Evolutionary conservation across 2,329 filamentous ascomycete genomes (phyloP).

Genomic region (Daldinia sp.): DNA sequence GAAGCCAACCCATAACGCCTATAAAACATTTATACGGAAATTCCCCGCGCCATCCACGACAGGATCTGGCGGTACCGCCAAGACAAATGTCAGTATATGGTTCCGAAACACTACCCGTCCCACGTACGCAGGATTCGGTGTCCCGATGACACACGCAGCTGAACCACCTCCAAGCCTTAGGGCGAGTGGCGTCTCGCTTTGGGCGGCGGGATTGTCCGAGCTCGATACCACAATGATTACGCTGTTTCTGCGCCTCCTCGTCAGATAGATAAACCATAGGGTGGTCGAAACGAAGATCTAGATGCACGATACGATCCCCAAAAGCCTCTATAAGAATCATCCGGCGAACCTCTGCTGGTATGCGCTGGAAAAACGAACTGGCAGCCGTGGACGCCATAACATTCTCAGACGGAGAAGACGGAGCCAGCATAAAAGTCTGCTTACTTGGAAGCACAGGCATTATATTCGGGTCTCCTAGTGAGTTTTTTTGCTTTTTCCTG

Average conservation of each 20-base stretch:
- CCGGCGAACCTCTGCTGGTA: not conserved
- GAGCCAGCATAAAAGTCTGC: not conserved
- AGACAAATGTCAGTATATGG: not conserved
- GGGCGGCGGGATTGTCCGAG: not conserved
- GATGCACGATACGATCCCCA: not conserved
- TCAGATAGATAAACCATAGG: not conserved
- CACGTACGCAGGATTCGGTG: not conserved
- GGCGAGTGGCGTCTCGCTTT: not conserved
- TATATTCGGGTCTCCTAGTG: not conserved
- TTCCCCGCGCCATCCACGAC: not conserved
- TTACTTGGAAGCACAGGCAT: not conserved
- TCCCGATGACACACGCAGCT: not conserved
- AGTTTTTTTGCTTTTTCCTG: not conserved
- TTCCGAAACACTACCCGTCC: not conserved
- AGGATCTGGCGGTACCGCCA: not conserved
- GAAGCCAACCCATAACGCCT: not conserved
- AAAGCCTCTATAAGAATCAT: not conserved
- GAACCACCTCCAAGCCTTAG: not conserved
- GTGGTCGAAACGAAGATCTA: not conserved
- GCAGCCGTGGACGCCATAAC: not conserved
- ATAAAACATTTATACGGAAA: not conserved
- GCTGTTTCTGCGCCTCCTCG: not conserved
- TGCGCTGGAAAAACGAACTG: not conserved
- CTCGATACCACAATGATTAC: too few relatives aligned
- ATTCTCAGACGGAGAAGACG: not conserved